Percentiles rank a stretch among this genome's conserved stretches.
Conservation (phyloP, 306 rosid species). For the Calophaca sinica region DNA sequence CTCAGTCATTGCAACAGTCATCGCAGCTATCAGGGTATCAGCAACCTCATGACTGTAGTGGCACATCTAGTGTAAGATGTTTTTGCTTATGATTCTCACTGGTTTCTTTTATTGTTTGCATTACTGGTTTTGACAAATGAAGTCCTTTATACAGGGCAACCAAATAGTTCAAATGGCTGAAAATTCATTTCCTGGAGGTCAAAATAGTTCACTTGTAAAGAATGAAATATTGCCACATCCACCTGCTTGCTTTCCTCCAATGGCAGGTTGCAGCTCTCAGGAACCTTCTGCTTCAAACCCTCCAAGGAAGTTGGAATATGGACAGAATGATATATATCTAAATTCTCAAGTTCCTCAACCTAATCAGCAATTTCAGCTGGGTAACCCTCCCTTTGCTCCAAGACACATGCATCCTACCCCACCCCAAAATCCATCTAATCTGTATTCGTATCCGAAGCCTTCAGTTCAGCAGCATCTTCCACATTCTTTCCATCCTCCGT, state of each 20-base stretch:
- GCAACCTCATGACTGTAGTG: slow-evolving; percentile 69
- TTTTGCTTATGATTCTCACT: slow-evolving; percentile 13
- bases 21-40: slow-evolving; percentile 78
- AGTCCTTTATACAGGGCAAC: slow-evolving; percentile 66
- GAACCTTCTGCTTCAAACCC: slow-evolving; percentile 77
- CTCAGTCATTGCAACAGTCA: slow-evolving; percentile 70
- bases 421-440: slow-evolving; percentile 79
- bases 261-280: slow-evolving; percentile 69
- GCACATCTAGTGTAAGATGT: slow-evolving; percentile 66
- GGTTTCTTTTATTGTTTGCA: slow-evolving; percentile 25
- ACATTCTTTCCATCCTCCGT: slow-evolving; percentile 73
- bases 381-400: slow-evolving; percentile 66
- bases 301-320: slow-evolving; percentile 78
- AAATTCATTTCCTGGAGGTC: slow-evolving; percentile 71
- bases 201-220: slow-evolving; percentile 58
- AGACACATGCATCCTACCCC: slow-evolving; percentile 75
- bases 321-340: slow-evolving; percentile 67
- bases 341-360: slow-evolving; percentile 73
- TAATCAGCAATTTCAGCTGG: slow-evolving; percentile 81
- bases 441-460: slow-evolving; percentile 74
- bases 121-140: slow-evolving; percentile 28
- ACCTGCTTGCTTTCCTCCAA: slow-evolving; percentile 62
- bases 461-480: slow-evolving; percentile 76
- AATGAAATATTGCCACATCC: slow-evolving; percentile 71
- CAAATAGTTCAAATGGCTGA: slow-evolving; percentile 78